Conservation (phyloP, 2,329 filamentous ascomycete species). For the Elsinoe fawcettii region DNA sequence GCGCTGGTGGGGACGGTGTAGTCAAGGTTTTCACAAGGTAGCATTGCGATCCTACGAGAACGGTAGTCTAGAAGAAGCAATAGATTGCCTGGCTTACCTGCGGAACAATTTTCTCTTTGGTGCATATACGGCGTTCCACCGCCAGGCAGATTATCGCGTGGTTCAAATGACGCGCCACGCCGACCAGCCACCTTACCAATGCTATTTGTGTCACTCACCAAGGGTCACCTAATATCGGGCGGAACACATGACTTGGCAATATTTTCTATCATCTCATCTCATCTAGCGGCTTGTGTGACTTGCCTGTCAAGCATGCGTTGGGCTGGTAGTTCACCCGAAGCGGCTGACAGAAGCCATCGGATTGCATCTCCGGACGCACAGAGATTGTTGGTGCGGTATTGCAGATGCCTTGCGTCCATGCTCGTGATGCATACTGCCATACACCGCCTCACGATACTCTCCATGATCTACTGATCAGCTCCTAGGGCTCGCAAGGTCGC, state of each 20-base stretch:
- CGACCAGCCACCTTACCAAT: neutral
- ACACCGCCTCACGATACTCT: neutral
- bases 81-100: slow-evolving; percentile 14
- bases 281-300: no score
- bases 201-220: neutral
- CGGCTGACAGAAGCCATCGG: no score
- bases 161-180: neutral
- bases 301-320: no score
- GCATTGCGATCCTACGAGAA: neutral
- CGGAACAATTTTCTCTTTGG: neutral
- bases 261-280: neutral
- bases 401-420: neutral
- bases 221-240: neutral
- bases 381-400: neutral
- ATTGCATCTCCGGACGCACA: neutral
- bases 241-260: slow-evolving; percentile 2
- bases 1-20: slow-evolving; percentile 86
- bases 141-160: neutral
- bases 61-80: slow-evolving; percentile 8
- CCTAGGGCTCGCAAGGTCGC: neutral
- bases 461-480: neutral
- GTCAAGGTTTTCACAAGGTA: slow-evolving; percentile 71
- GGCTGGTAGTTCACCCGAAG: no score
- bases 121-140: neutral
- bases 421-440: neutral